These are phyloP conservation scores for Entomortierella lignicola DNA, from an alignment of 192 early-diverging fungal genomes.

Conservation along the genomic window DNA sequence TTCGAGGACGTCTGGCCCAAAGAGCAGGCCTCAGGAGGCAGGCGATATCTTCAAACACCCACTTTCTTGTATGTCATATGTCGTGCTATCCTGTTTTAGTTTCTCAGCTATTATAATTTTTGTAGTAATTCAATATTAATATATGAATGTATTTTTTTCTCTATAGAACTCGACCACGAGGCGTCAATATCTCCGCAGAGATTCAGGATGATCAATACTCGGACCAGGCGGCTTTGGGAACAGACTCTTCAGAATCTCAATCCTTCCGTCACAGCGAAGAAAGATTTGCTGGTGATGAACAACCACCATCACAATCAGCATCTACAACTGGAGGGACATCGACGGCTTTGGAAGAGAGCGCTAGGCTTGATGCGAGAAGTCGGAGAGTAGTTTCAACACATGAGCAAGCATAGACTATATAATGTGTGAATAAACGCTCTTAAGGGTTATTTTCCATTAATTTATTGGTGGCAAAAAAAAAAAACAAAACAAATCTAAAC, in stretches of 20 bases:
- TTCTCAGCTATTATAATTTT: background rate
- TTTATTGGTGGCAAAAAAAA: too few species aligned
- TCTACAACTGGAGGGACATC: background rate
- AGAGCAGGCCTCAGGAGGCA: constrained; percentile 68
- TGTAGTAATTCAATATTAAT: background rate
- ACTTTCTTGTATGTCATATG: constrained; percentile 57
- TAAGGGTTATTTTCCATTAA: too few species aligned
- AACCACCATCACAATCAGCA: background rate
- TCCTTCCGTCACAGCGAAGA: background rate
- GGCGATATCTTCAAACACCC: constrained; percentile 65
- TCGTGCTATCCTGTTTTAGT: background rate
- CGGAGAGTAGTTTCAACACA: background rate
- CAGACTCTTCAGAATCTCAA: background rate
- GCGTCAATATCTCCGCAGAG: background rate
- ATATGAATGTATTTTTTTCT: background rate
- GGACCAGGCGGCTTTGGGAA: background rate
- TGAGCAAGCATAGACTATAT: too few species aligned
- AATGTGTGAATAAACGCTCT: too few species aligned
- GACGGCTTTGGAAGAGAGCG: background rate
- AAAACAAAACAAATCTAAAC: too few species aligned
- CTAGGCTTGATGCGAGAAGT: background rate
- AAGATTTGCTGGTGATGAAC: background rate
- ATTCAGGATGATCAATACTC: background rate
- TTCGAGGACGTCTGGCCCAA: constrained; percentile 94
- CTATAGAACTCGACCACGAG: constrained; percentile 13